These are phyloP conservation scores for Phytophthora macrochlamydospora DNA, from an alignment of 352 stramenopile genomes.

Conservation along the genomic window DNA sequence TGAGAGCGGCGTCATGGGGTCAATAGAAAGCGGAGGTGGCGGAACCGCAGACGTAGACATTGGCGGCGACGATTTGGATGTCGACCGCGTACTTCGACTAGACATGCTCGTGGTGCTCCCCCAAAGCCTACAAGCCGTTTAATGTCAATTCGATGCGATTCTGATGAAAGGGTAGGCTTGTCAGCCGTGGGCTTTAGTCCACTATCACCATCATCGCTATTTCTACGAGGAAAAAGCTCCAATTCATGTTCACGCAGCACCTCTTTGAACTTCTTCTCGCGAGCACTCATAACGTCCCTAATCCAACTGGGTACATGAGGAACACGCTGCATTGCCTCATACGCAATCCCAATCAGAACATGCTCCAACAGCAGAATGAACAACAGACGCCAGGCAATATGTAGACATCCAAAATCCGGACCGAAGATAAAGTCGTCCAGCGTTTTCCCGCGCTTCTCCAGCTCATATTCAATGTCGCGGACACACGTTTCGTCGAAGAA, in stretches of 20 bases:
- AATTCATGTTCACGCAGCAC: slow-evolving; percentile 55
- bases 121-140: slow-evolving; percentile 37
- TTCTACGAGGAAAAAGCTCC: slow-evolving; percentile 43
- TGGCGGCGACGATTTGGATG: slow-evolving; percentile 11
- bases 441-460: slow-evolving; percentile 68
- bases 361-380: slow-evolving; percentile 69
- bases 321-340: slow-evolving; percentile 58
- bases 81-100: slow-evolving; percentile 22
- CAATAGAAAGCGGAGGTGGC: slow-evolving; percentile 40
- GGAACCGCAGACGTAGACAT: slow-evolving; percentile 19
- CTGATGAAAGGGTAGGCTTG: slow-evolving; percentile 28
- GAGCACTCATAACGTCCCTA: slow-evolving; percentile 51
- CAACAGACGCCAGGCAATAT: slow-evolving; percentile 59
- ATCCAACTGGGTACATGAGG: slow-evolving; percentile 62
- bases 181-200: slow-evolving; percentile 4
- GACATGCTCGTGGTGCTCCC: slow-evolving; percentile 31
- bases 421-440: slow-evolving; percentile 71
- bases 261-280: slow-evolving; percentile 73
- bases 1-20: slow-evolving; percentile 55
- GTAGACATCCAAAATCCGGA: slow-evolving; percentile 67
- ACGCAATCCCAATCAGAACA: slow-evolving; percentile 54
- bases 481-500: slow-evolving; percentile 71
- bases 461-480: slow-evolving; percentile 54
- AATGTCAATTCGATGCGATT: slow-evolving; percentile 44
- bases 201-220: neutral